Evolutionary conservation across 1,284 basidiomycete species (phyloP), one percentile per base, ranked within the genome.

Genomic region (Melampsora occidentalis): DNA sequence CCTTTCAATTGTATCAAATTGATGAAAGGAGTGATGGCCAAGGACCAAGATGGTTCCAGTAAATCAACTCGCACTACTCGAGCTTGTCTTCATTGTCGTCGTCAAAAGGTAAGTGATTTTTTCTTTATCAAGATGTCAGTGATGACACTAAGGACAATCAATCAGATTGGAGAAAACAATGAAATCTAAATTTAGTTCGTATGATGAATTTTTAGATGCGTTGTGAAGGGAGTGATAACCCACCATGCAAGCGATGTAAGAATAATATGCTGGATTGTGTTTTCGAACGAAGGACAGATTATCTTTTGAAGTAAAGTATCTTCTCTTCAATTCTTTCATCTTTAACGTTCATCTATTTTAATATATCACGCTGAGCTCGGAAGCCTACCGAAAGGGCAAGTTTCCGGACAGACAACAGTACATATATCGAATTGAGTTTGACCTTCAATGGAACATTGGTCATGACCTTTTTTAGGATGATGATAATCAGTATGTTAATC

Each of bases 231-330:
- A 6, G 28, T 22, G 62, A 63, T 12, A 35, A 63, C 20, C 62
- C 62, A 20, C 62, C 62, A 5, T 63, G 62, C 62, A 63, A 63
- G 18, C 22, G 62, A 6, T 63, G 62, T 63, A 28, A 14, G 33
- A 63, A 31, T 33, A 63, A 31, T 31, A n/a, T 28, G 25, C 9
- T 31, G 25, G 25, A 28, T 63, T 63, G 62, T 31, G 62, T 63
- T 20, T 63, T 63, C 31, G 62, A 63, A 20, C 25, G 62, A 28
- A 63, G 62, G 33, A 39, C 62, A 35, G 62, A 63, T 63, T 63
- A 63, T 35, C 25, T 63, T 39, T 39, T 63, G 10, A 63, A 63
- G 62, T 63, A 31, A 18, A 57, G 18, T 57, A 14, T 16, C 42
- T n/a, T 9, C 28, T 28, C 12, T 22, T 59, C 4, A 59, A 59